Evolutionary conservation across 2,329 filamentous ascomycete genomes (phyloP), one percentile per base, ranked within the genome.

Genomic region (Neurospora crassa): DNA sequence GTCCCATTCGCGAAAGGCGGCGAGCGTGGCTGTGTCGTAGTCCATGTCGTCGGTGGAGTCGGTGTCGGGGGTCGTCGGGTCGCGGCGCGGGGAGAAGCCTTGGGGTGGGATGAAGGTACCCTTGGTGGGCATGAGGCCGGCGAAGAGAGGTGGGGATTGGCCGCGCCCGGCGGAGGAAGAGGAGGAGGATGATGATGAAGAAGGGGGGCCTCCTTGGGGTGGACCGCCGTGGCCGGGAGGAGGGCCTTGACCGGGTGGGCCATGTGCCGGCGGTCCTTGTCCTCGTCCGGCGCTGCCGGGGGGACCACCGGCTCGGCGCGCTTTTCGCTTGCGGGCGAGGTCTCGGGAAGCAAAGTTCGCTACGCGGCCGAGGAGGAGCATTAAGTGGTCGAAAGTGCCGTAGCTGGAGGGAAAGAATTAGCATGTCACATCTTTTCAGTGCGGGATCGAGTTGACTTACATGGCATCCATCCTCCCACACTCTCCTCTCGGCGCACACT

Each of bases 381-480:
- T 87, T 5, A 97, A 82, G 79, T 97, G 93, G 78, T 99, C 96
- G 75, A 92, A 93, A 0, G 93, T 93, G 47, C 94, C 96, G 77
- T 95, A 96, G 34, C 95, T 90, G 70, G 70, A 18, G 40, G 70
- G 34, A 18, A 40, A 18, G 11, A n/a, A 74, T 81, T 68, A 81
- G 79, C 34, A 37, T 37, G 34, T 37, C 8, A 37, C 4, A 8
- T 8, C 7, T 8, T 37, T 37, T 37, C 34, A 37, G 34, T 37
- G 34, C 34, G 34, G 34, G 7, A 37, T 8, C 34, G 34, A 37
- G 34, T 37, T 37, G 34, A 81, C 88, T 83, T 81, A 90, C 88
- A 88, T 88, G 11, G 93, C 91, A 77, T 94, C 91, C 5, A 91
- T 82, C 73, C 88, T 90, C 20, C 93, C 93, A 63, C 97, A 85